Base-by-base conservation (phyloP, 106 monocot genomes). In the Cymbidium sinense region DNA sequence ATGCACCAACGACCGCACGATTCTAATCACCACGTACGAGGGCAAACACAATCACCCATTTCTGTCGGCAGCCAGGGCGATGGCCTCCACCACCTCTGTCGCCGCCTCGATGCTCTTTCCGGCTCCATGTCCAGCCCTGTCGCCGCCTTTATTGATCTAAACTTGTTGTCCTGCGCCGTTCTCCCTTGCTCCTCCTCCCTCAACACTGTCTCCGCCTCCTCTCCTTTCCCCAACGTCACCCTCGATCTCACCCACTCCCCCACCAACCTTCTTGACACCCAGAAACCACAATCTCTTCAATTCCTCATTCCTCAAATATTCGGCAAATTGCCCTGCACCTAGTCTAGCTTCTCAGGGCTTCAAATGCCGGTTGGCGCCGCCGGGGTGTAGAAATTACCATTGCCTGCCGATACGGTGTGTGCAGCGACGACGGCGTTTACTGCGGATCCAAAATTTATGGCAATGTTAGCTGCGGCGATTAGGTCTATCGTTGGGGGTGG, bases 221-320 rank as follows among this genome's bases (percentile, higher is more conserved):
- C 96, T 0, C 93, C 96, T 0, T 96, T 96, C 77, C 96, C 96
- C 29, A 93, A 93, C n/a, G 82, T 96, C 54, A 96, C 96, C 27
- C 74, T 96, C 31, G 93, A 96, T 54, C 88, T 96, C 75, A 96
- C 93, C 31, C 82, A 85, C 33, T 70, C 0, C 89, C 93, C 0
- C 79, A 81, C 2, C 85, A 13, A 87, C 36, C 77, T 82, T 77
- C 89, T 13, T 29, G 87, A 74, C 30, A 80, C 43, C 79, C 84
- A 2, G 23, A 75, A 77, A 89, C 88, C 78, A n/a, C 87, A 89
- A 67, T 89, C 96, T n/a, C n/a, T n/a, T n/a, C n/a, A n/a, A n/a
- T n/a, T n/a, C n/a, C n/a, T n/a, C n/a, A n/a, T n/a, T n/a, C n/a
- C n/a, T n/a, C n/a, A n/a, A n/a, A n/a, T n/a, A n/a, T n/a, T n/a